Evolutionary conservation across 2,329 filamentous ascomycete species (phyloP), one percentile per base, ranked within the genome.

Genomic region (Botryotinia globosa): DNA sequence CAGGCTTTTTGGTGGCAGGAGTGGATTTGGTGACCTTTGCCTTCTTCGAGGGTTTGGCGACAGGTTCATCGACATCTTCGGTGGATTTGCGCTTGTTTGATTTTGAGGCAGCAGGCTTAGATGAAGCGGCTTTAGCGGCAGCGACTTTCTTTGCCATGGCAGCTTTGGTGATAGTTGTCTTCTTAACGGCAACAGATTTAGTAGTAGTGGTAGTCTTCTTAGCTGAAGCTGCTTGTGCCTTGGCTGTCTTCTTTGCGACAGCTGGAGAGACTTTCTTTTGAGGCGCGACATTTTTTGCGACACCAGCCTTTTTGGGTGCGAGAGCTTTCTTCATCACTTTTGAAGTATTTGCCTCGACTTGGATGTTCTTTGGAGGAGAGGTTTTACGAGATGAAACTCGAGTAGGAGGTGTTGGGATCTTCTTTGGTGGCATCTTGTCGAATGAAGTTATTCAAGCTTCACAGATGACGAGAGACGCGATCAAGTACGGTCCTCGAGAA

Each of bases 221-320:
- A 4, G 54, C 32, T 29, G 37, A 34, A 22, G 37, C 29, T 48
- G 42, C 10, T 51, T 62, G 68, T 69, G 54, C 54, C 37, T 71
- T 66, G 37, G 70, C 64, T 48, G 51, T 51, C 37, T 66, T 72
- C 25, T 67, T 72, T 58, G 70, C 44, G n/a, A 56, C 70, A 61
- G 63, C 29, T 8, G 70, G 78, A 80, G 65, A 42, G 25, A 56
- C 77, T 77, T 74, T 80, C 77, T 73, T 79, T 77, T 45, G 76
- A 29, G 54, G 34, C n/a, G 70, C 62, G 45, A 37, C 62, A 18
- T 67, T 67, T 54, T 72, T 72, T 45, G 62, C 22, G 37, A 61
- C 65, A 56, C 29, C 56, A 37, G 22, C 18, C 44, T 70, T 69
- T 65, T 72, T 72, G 3, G 65, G 54, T 22, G 71, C 71, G 34